phyloP scores from a whole-genome alignment of 257 asterid species.

The Salvia splendens region DNA sequence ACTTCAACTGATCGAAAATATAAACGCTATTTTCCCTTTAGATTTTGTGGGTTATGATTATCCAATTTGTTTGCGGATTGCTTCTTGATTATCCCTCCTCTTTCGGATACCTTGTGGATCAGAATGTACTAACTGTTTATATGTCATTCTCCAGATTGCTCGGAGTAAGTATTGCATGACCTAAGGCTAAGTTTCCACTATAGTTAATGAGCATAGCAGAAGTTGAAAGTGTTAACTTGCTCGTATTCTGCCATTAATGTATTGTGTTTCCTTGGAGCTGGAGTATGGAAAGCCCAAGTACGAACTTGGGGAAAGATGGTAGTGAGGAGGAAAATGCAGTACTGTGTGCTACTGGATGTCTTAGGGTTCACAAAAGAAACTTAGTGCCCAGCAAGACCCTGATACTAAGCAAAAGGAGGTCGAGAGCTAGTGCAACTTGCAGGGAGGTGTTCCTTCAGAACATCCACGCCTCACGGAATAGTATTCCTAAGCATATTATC shows the following conservation, averaged over 20 bases:
- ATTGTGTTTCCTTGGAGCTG: conserved; percentile 35
- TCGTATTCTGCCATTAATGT: conserved; percentile 35
- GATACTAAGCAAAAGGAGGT: conserved; percentile 36
- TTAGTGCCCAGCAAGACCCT: conserved; percentile 35
- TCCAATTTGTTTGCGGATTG: conserved; percentile 8
- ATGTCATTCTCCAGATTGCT: conserved; percentile 28
- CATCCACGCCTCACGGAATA: conserved; percentile 37
- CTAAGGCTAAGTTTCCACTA: neutral
- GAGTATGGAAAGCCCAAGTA: conserved; percentile 46
- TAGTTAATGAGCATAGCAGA: conserved; percentile 11
- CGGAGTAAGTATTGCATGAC: conserved; percentile 1
- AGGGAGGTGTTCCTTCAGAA: conserved; percentile 44
- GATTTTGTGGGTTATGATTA: neutral
- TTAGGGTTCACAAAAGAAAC: conserved; percentile 32
- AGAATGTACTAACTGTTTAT: neutral
- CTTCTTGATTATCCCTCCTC: neutral
- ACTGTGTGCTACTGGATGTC: conserved; percentile 37
- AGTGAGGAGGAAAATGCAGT: conserved; percentile 37
- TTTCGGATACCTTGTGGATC: neutral
- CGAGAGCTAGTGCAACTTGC: conserved; percentile 40
- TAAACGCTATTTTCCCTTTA: too few relatives aligned
- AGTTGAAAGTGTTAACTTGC: conserved; percentile 21
- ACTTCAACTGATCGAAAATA: neutral
- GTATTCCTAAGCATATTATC: conserved; percentile 62
- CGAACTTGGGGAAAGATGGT: conserved; percentile 40